phyloP scores from a whole-genome alignment of 345 rosid genomes.

The Combretum micranthum region DNA sequence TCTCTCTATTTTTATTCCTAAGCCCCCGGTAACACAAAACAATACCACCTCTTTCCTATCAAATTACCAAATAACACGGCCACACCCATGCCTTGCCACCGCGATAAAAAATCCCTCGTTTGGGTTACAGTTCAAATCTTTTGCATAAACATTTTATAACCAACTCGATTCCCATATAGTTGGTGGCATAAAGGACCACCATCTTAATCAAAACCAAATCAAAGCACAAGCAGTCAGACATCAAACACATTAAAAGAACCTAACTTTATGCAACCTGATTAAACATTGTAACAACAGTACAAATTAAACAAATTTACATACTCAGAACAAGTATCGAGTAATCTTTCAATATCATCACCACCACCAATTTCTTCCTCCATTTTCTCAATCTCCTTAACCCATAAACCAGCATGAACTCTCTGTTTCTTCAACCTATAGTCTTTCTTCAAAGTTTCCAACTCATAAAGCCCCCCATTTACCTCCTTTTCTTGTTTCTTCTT shows the following conservation, averaged over 20 bases:
- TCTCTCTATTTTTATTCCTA: too few relatives aligned
- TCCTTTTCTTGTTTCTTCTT: slow-evolving; percentile 22
- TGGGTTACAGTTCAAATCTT: too few relatives aligned
- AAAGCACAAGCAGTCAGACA: not conserved
- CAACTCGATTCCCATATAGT: too few relatives aligned
- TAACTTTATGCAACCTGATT: not conserved
- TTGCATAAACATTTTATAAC: too few relatives aligned
- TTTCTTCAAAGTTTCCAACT: slow-evolving; percentile 77
- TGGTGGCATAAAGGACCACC: too few relatives aligned
- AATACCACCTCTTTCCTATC: too few relatives aligned
- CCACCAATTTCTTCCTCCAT: slow-evolving; percentile 61
- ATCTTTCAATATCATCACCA: slow-evolving; percentile 67
- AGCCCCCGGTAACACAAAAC: too few relatives aligned
- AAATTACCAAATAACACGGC: too few relatives aligned
- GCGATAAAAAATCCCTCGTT: too few relatives aligned
- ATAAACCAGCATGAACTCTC: slow-evolving; percentile 79
- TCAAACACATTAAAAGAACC: not conserved
- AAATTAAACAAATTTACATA: slow-evolving; percentile 18
- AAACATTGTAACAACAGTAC: not conserved
- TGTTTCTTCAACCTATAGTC: slow-evolving; percentile 92
- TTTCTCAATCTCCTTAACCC: slow-evolving; percentile 91
- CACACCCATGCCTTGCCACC: too few relatives aligned
- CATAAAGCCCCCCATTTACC: slow-evolving; percentile 36
- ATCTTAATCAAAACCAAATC: too few relatives aligned
- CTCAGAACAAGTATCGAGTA: slow-evolving; percentile 89